Conservation (phyloP, 345 rosid genomes). For the Raphanus sativus region DNA sequence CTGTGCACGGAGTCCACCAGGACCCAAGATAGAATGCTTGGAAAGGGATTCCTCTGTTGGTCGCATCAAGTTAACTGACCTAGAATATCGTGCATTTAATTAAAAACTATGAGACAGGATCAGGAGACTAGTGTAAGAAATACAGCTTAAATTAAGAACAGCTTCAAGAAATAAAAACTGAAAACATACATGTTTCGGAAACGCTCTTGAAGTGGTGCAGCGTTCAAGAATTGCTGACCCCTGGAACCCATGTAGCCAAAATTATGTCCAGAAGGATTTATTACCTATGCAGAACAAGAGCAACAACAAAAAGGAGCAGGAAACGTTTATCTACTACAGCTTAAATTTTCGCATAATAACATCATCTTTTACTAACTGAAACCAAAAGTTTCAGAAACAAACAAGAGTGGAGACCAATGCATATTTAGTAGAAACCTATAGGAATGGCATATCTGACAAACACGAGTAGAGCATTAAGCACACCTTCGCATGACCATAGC, state of each 20-base stretch:
- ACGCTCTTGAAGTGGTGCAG: conserved; percentile 55
- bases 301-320: conserved; percentile 16
- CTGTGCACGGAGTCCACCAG: conserved; percentile 72
- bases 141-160: background rate
- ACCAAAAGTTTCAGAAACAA: background rate
- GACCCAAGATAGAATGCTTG: conserved; percentile 92
- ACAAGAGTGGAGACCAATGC: conserved; percentile 3
- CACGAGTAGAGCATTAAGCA: conserved; percentile 29
- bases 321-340: conserved; percentile 23
- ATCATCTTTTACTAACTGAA: background rate
- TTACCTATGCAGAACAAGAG: conserved; percentile 48
- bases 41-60: conserved; percentile 88
- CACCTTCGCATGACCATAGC: conserved; percentile 58
- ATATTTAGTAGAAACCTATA: background rate
- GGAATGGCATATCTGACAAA: conserved; percentile 16
- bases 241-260: conserved; percentile 50
- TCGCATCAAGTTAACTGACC: conserved; percentile 59
- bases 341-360: background rate
- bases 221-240: conserved; percentile 44
- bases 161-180: background rate
- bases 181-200: conserved; percentile 63
- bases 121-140: conserved; percentile 12
- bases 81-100: conserved; percentile 35
- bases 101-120: conserved; percentile 9
- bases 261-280: conserved; percentile 47